phyloP scores from a whole-genome alignment of 2,329 filamentous ascomycete species.

The Endocalyx cinctus region DNA sequence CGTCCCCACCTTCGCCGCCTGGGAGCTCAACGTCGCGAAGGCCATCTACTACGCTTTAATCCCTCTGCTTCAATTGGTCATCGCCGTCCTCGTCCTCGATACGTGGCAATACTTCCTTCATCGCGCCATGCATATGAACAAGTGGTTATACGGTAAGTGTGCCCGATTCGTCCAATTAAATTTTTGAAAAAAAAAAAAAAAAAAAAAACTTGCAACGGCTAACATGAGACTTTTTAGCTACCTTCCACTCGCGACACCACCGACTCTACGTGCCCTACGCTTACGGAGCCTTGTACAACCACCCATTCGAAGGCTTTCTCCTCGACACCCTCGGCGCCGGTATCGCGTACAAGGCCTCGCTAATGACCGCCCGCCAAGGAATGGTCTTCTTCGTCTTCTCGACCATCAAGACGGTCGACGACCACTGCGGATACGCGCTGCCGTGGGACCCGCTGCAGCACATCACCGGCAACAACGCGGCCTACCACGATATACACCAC shows the following conservation, averaged over 20 bases:
- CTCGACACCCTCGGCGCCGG: conserved; percentile 87
- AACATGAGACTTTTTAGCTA: conserved; percentile 56
- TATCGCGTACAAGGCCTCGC: conserved; percentile 73
- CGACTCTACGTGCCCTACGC: conserved; percentile 96
- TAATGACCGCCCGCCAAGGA: conserved; percentile 80
- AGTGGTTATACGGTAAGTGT: conserved; percentile 89
- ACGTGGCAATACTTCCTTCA: conserved; percentile 99
- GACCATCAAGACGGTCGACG: conserved; percentile 94
- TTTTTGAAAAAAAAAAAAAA: conserved; percentile 43
- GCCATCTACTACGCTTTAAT: conserved; percentile 75
- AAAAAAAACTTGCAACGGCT: too few species aligned
- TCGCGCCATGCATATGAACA: conserved; percentile 94
- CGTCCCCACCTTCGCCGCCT: conserved; percentile 71
- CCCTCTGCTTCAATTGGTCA: conserved; percentile 70
- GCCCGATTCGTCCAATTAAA: too few species aligned
- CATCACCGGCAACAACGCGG: conserved; percentile 90
- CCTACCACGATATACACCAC: conserved; percentile 97
- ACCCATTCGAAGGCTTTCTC: conserved; percentile 88
- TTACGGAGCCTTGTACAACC: conserved; percentile 95
- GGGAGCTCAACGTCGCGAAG: conserved; percentile 74
- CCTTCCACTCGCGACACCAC: conserved; percentile 93
- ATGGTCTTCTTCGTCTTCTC: conserved; percentile 87
- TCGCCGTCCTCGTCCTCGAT: conserved; percentile 75
- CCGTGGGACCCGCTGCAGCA: conserved; percentile 93
- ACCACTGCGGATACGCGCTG: conserved; percentile 94